Evolutionary conservation across 768 basidiomycete species (phyloP), one percentile per base, ranked within the genome.

Genomic region (Hypholoma fasciculare): DNA sequence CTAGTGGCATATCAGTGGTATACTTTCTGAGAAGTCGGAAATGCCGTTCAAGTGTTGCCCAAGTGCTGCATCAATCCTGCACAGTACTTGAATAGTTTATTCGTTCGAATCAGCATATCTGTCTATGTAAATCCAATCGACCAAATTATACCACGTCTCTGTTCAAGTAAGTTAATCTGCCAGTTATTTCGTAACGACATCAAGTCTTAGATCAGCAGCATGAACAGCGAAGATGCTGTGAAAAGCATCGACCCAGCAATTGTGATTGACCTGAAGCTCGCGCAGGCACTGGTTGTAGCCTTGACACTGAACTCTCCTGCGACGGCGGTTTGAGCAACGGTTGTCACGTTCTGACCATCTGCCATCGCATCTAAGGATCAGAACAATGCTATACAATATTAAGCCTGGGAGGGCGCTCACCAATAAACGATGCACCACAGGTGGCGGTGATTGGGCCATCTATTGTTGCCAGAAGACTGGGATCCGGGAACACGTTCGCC

Each of bases 401-500:
- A 34, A 34, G 30, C 30, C 30, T 8, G 13, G 6, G 37, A 17
- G 6, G 9, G 14, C 12, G 67, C 76, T 60, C 63, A 82, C 78
- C 68, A 48, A 73, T 71, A 63, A 82, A 82, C 47, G 71, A 69
- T 30, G 76, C 63, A 6, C 82, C 82, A 62, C 82, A 83, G 12
- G 69, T 59, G 27, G 65, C 61, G 20, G 74, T 59, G 0, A 73
- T 63, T 20, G 61, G 57, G 14, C 20, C 27, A 19, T 62, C 48
- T 19, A 63, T 51, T 30, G 60, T 44, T 2, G 60, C 59, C 30
- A 74, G 60, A 19, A 76, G 59, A 14, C 66, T 62, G 2, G 51
- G 56, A 44, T 47, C 48, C 7, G 81, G 76, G 49, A 75, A 73
- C 13, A 67, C 55, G 13, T 71, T 53, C 12, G 65, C 56, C 14